These are phyloP conservation scores for Corynespora cassiicola DNA, from an alignment of 2,329 filamentous ascomycete genomes.

Conservation along the genomic window DNA sequence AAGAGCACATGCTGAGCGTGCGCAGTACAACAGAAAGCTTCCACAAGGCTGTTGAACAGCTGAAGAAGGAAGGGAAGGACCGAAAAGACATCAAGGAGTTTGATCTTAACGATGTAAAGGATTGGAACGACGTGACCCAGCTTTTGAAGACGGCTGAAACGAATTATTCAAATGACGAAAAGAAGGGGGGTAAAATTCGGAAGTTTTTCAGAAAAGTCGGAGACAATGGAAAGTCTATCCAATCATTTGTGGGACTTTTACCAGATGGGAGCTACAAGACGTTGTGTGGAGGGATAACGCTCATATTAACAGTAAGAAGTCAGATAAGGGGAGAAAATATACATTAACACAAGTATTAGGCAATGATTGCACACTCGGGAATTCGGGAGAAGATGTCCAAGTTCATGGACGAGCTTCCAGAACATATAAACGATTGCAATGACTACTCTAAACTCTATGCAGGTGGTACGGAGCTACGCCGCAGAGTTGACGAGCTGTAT, in stretches of 20 bases:
- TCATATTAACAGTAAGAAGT: slow-evolving; percentile 7
- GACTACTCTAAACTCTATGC: slow-evolving; percentile 6
- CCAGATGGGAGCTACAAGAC: slow-evolving; percentile 10
- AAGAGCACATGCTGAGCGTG: not conserved
- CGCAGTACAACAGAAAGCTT: slow-evolving; percentile 1
- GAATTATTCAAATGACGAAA: slow-evolving; percentile 1
- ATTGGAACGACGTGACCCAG: slow-evolving; percentile 4
- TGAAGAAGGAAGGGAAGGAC: slow-evolving; percentile 1
- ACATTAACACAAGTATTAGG: slow-evolving; percentile 1
- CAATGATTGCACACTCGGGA: slow-evolving; percentile 7
- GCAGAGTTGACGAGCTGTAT: slow-evolving; percentile 2
- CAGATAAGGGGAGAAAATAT: not conserved
- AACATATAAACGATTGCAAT: slow-evolving; percentile 1
- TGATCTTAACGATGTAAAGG: not conserved
- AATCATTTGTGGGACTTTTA: slow-evolving; percentile 6
- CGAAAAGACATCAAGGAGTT: slow-evolving; percentile 2
- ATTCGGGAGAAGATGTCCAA: slow-evolving; percentile 9
- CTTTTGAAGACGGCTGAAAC: not conserved
- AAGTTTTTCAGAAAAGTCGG: slow-evolving; percentile 4
- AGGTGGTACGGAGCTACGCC: not conserved
- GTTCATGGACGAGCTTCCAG: slow-evolving; percentile 2
- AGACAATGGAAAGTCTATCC: slow-evolving; percentile 7
- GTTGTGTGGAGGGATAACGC: slow-evolving; percentile 6
- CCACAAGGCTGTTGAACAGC: slow-evolving; percentile 1
- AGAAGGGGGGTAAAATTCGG: not conserved